phyloP scores from a whole-genome alignment of 495 filamentous ascomycete species.

The Platismatia glauca region DNA sequence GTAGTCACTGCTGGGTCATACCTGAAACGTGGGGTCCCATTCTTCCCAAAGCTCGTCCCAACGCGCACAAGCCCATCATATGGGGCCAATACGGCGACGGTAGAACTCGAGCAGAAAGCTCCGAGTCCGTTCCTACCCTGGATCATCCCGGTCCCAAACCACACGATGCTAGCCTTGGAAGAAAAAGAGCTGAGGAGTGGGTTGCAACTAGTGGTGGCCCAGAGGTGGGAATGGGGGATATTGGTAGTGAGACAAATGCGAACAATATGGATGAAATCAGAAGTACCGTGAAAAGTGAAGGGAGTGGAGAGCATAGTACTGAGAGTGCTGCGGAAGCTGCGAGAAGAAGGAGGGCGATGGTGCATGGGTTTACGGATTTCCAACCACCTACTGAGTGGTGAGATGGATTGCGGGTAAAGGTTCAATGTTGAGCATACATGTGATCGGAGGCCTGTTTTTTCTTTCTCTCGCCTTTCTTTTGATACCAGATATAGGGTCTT shows the following conservation, averaged over 20 bases:
- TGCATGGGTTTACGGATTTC: conserved; percentile 27
- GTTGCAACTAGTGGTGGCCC: conserved; percentile 15
- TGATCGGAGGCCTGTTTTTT: background rate
- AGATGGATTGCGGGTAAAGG: background rate
- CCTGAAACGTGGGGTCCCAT: conserved; percentile 37
- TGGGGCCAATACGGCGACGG: conserved; percentile 28
- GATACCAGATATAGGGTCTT: conserved; percentile 13
- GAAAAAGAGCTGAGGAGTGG: conserved; percentile 25
- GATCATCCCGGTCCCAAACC: conserved; percentile 13
- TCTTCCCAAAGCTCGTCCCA: conserved; percentile 24
- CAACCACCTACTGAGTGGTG: conserved; percentile 25
- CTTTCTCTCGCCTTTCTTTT: background rate
- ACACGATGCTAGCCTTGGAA: conserved; percentile 13
- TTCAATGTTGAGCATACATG: too few species aligned
- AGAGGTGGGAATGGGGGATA: conserved; percentile 12
- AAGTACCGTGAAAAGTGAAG: conserved; percentile 13
- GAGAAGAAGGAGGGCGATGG: conserved; percentile 22
- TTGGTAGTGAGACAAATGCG: conserved; percentile 17
- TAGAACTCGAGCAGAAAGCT: conserved; percentile 15
- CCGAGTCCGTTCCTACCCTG: conserved; percentile 13
- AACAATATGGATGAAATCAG: conserved; percentile 11
- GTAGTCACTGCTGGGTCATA: conserved; percentile 54
- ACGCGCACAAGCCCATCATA: conserved; percentile 25
- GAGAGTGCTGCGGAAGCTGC: conserved; percentile 20
- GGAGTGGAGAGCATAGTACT: conserved; percentile 14